Percentiles rank a stretch among this genome's conserved stretches.
phyloP scores from a whole-genome alignment of 2,329 filamentous ascomycete genomes.

The Epichloe glyceriae region DNA sequence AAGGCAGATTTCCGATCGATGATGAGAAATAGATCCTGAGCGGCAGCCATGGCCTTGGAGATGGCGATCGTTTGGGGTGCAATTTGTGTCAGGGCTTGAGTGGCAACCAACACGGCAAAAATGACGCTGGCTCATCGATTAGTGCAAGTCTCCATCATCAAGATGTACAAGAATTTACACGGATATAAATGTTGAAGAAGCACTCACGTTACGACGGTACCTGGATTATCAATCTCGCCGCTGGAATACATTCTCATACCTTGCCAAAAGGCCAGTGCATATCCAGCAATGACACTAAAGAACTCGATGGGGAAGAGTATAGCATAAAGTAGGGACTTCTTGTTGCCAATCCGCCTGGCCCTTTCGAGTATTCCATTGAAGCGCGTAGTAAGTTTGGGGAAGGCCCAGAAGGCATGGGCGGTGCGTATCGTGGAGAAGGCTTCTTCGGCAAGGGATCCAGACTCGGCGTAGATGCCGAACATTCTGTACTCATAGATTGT shows the following conservation, averaged over 20 bases:
- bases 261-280: constrained; percentile 38
- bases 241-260: constrained; percentile 32
- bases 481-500: constrained; percentile 29
- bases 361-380: constrained; percentile 30
- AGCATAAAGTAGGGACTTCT: constrained; percentile 30
- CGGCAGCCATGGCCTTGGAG: constrained; percentile 32
- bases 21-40: constrained; percentile 31
- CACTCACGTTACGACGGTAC: constrained; percentile 32
- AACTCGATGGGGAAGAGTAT: constrained; percentile 32
- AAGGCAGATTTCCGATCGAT: constrained; percentile 32
- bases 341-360: constrained; percentile 24
- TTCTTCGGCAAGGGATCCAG: constrained; percentile 34
- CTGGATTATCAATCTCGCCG: constrained; percentile 30
- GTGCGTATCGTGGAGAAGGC: constrained; percentile 34
- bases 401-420: constrained; percentile 37
- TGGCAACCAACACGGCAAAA: constrained; percentile 33
- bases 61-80: constrained; percentile 33
- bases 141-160: neutral
- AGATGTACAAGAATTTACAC: constrained; percentile 16
- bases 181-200: neutral
- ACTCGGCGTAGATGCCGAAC: constrained; percentile 29
- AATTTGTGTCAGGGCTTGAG: constrained; percentile 31
- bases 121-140: constrained; percentile 24
- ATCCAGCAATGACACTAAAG: constrained; percentile 34
- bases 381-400: constrained; percentile 27